phyloP scores from a whole-genome alignment of 1,284 basidiomycete species.

The Fomitopsis pinicola region DNA sequence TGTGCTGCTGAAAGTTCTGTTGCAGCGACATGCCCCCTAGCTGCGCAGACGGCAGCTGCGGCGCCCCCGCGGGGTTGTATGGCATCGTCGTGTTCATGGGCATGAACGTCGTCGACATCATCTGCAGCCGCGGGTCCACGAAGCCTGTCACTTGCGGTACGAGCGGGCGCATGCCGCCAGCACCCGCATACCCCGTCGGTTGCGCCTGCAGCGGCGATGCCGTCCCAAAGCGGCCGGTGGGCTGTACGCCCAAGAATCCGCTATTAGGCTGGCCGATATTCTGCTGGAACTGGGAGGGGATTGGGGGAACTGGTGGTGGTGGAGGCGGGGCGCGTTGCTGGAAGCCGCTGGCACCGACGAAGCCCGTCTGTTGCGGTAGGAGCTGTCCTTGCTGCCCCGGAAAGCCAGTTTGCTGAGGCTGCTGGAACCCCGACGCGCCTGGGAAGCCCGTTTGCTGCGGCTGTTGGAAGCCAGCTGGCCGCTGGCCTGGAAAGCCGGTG shows the following conservation, averaged over 20 bases:
- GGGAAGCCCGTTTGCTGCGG: slow-evolving; percentile 34
- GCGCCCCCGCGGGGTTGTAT: slow-evolving; percentile 54
- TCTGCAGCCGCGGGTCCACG: slow-evolving; percentile 75
- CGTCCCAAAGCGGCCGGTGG: slow-evolving; percentile 43
- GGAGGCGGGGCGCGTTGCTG: slow-evolving; percentile 52
- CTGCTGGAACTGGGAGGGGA: slow-evolving; percentile 54
- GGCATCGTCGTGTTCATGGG: slow-evolving; percentile 65
- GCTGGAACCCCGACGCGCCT: slow-evolving; percentile 31
- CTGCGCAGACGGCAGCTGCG: slow-evolving; percentile 54
- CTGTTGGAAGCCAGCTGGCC: slow-evolving; percentile 32
- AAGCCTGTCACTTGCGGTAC: slow-evolving; percentile 80
- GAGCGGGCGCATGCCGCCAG: slow-evolving; percentile 41
- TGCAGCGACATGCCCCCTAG: slow-evolving; percentile 55
- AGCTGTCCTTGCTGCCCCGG: slow-evolving; percentile 20
- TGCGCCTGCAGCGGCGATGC: slow-evolving; percentile 49
- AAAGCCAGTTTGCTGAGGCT: slow-evolving; percentile 35
- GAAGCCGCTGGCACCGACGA: slow-evolving; percentile 36
- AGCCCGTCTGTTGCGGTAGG: slow-evolving; percentile 46
- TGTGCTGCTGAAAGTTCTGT: slow-evolving; percentile 77
- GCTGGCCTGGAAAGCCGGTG: slow-evolving; percentile 34
- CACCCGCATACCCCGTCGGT: slow-evolving; percentile 53
- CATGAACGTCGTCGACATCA: slow-evolving; percentile 88
- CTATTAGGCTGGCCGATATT: slow-evolving; percentile 29
- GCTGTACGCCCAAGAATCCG: slow-evolving; percentile 39
- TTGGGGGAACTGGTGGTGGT: slow-evolving; percentile 54